Base-by-base conservation (phyloP, 345 rosid species). In the Ceriops zippeliana region DNA sequence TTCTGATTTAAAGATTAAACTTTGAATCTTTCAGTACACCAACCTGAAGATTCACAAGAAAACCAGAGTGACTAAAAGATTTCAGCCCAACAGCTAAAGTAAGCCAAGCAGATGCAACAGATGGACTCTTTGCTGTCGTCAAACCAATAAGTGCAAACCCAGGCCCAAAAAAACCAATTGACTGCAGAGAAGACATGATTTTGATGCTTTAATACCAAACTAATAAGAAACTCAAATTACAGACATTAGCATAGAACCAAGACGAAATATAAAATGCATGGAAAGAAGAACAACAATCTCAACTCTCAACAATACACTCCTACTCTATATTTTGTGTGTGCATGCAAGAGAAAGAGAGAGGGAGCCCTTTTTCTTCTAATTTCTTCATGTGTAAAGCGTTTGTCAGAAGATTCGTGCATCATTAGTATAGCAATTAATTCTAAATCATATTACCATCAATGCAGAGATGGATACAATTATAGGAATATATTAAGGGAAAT, bases 41-140 rank as follows among this genome's bases (percentile, higher is more conserved):
- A 68, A 91, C 98, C 98, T 89, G 99, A 76, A 95, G 83, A 71
- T 91, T 95, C 68, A 95, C 95, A 70, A 91, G 95, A 83, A 95
- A 95, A 46, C 99, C 99, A 20, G 91, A 83, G 76, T 91, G 99
- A 81, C 98, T 89, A 80, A 91, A 93, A 62, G 98, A 83, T 82
- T 95, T 95, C 34, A 91, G 79, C 58, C 93, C 99, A 72, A 89
- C 89, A 21, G 96, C 97, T 76, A 91, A 59, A 59, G 97, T 87
- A 60, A 95, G 91, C 99, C 99, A 91, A 62, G 96, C 91, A 76
- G 97, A 95, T 65, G 96, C 96, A 61, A 80, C 31, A 56, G 78
- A 68, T 68, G 96, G 96, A 52, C 71, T 80, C 75, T 82, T 91
- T 69, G 99, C 91, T 52, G 93, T 63, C 17, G 90, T 84, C 70